phyloP scores from a whole-genome alignment of 164 flowering plant species.

The Magnolia changhungtana region DNA sequence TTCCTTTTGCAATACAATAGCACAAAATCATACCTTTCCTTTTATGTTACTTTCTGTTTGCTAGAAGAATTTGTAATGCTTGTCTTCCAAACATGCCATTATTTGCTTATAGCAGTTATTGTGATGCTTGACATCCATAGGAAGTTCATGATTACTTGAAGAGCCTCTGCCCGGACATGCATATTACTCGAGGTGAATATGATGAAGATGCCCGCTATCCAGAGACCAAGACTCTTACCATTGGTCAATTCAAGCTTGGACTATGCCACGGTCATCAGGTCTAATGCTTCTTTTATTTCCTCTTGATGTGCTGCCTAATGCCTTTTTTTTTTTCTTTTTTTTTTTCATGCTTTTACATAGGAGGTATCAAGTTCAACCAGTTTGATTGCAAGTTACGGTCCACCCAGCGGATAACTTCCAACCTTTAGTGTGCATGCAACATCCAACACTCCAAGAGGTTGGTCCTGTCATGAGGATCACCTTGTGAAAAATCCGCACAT shows the following conservation, averaged over 20 bases:
- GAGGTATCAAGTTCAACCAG: too few relatives aligned
- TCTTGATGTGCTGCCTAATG: background rate
- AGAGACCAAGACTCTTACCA: constrained; percentile 85
- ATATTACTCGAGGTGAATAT: constrained; percentile 83
- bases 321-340: background rate
- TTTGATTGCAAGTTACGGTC: too few relatives aligned
- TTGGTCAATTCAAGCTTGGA: constrained; percentile 95
- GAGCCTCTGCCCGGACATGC: constrained; percentile 88
- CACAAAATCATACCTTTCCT: too few relatives aligned
- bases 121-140: constrained; percentile 22
- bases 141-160: constrained; percentile 92
- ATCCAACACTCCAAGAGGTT: too few relatives aligned
- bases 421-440: too few relatives aligned
- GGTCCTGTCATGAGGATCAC: too few relatives aligned
- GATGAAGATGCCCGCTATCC: constrained; percentile 86
- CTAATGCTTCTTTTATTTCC: constrained; percentile 12
- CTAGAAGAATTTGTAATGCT: too few relatives aligned
- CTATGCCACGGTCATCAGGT: constrained; percentile 98
- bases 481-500: too few relatives aligned
- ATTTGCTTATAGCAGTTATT: background rate
- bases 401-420: too few relatives aligned
- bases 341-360: background rate
- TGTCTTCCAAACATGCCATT: background rate
- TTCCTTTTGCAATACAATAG: too few relatives aligned
- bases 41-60: too few relatives aligned